Conservation (phyloP, 2,329 filamentous ascomycete genomes). For the Ilyonectria mors-panacis region DNA sequence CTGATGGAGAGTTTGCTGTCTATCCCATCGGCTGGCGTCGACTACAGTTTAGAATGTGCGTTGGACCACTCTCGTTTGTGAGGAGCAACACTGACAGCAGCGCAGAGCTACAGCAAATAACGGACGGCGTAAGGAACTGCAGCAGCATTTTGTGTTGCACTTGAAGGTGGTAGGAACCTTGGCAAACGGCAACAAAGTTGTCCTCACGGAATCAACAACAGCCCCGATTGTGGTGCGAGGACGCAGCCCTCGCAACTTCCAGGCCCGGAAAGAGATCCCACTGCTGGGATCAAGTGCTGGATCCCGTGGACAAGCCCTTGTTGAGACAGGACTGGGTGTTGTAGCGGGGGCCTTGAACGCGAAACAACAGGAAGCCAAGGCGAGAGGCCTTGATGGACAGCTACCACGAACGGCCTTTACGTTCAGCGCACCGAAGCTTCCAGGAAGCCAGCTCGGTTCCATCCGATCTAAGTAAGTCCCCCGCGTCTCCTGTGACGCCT, state of each 20-base stretch:
- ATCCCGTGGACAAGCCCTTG: constrained; percentile 81
- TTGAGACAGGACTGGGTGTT: constrained; percentile 74
- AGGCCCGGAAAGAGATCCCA: constrained; percentile 92
- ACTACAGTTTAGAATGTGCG: constrained; percentile 88
- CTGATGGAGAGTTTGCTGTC: constrained; percentile 86
- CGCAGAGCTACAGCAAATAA: constrained; percentile 93
- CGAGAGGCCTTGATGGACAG: constrained; percentile 67
- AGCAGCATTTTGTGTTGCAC: constrained; percentile 94
- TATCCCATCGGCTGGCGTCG: constrained; percentile 96
- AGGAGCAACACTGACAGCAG: constrained; percentile 26
- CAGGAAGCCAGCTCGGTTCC: constrained; percentile 65
- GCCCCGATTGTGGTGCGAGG: constrained; percentile 95
- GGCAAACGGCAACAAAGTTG: constrained; percentile 84
- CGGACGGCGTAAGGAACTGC: constrained; percentile 91
- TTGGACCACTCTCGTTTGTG: constrained; percentile 28
- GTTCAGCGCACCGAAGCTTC: constrained; percentile 70
- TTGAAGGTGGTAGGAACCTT: constrained; percentile 89
- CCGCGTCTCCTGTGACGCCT: neutral
- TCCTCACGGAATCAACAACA: constrained; percentile 87
- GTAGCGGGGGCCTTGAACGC: constrained; percentile 70
- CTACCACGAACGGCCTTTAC: constrained; percentile 71
- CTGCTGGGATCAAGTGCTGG: constrained; percentile 83
- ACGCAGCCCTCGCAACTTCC: constrained; percentile 94
- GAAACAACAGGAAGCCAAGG: constrained; percentile 69
- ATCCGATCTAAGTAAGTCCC: constrained; percentile 72